Base-by-base conservation (phyloP, 2,329 filamentous ascomycete genomes). In the Verticillium dahliae region DNA sequence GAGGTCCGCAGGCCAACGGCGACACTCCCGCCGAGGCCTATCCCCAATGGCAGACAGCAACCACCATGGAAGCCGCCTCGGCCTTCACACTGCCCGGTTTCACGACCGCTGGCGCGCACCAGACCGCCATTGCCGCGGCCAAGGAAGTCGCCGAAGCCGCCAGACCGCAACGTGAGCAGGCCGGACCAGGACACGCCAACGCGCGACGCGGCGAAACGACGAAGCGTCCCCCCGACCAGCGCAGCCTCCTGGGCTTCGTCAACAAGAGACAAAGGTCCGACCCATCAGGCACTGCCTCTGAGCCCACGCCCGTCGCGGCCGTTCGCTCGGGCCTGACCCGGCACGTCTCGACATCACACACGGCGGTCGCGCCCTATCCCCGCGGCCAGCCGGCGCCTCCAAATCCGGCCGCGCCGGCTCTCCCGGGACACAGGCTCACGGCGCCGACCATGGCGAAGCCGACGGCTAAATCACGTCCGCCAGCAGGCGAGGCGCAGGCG, bases 31-130 rank as follows among this genome's bases (percentile, higher is more conserved):
- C 54, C 11, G 54, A 56, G 34, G 27, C 54, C 54, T 33, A 7
- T 22, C 54, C 54, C 6, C 33, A 33, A 14, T 56, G 54, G 54
- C 54, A 56, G 13, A 50, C 39, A 62, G 68, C 75, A 4, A 89
- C 86, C 5, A 90, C 86, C 0, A 89, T 90, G 85, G 82, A 85
- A 56, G 76, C 80, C 60, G 74, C 81, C 0, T 74, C 80, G 0
- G 80, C 74, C 0, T 90, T 90, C 63, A 89, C 85, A 0, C 73
- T 84, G 9, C 76, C 81, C 0, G 86, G 84, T 0, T 90, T 91
- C 65, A 85, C 84, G n/a, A 84, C 84, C 10, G 85, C 86, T 2
- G 80, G 81, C 10, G 76, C 81, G 22, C 85, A 88, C 66, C 81
- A 80, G 59, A 73, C 75, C 2, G 74, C 71, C 9, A 69, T 80